phyloP scores from a whole-genome alignment of 2,329 filamentous ascomycete species.

The Aureobasidium sp. region DNA sequence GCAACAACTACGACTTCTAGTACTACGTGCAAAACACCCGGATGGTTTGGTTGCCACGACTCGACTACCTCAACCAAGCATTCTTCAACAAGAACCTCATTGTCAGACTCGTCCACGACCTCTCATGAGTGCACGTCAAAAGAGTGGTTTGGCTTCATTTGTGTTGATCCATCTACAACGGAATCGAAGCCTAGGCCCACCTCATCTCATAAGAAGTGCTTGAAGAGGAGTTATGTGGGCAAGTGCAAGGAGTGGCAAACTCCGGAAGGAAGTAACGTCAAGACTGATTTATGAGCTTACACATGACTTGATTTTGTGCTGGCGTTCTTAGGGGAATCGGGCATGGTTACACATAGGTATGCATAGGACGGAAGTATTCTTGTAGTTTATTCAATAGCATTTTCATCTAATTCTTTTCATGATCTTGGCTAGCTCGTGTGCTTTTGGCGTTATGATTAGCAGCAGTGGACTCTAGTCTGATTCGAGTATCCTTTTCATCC shows the following conservation, averaged over 20 bases:
- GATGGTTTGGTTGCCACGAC: constrained; percentile 62
- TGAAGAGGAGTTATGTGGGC: background rate
- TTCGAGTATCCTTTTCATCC: background rate
- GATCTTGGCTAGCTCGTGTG: background rate
- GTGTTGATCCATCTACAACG: constrained; percentile 23
- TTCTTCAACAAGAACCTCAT: constrained; percentile 2
- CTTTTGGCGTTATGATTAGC: too few relatives aligned
- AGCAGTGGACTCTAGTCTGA: background rate
- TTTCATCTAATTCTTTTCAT: background rate
- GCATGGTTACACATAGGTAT: background rate
- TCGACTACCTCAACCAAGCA: constrained; percentile 34
- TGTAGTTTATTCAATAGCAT: background rate
- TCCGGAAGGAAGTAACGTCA: background rate
- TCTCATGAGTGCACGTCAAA: constrained; percentile 21
- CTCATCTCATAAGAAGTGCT: background rate
- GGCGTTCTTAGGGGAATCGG: background rate
- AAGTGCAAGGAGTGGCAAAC: constrained; percentile 2
- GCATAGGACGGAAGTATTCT: background rate
- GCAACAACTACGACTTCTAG: background rate
- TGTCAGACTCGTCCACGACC: constrained; percentile 18
- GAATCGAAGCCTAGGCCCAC: background rate
- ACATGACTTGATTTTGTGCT: background rate
- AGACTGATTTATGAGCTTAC: constrained; percentile 9
- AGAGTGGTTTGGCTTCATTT: constrained; percentile 27
- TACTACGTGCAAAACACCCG: constrained; percentile 52